A percentile compares a stretch with the other conserved stretches of the same genome.
Conservation (phyloP, 1,284 basidiomycete species). For the Fomitopsis schrenkii region DNA sequence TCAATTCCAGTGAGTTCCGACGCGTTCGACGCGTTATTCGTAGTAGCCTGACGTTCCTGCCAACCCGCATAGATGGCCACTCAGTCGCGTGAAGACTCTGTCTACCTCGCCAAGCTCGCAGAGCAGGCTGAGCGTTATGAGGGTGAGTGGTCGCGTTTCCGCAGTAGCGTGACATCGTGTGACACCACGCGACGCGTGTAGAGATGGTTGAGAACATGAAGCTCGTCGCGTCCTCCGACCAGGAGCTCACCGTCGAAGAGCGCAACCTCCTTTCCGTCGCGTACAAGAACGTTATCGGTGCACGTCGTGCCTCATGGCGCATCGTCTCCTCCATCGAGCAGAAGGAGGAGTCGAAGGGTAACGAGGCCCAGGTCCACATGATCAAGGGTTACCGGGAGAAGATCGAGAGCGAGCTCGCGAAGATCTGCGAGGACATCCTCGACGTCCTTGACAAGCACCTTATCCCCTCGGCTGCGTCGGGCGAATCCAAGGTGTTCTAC, state of each 20-base stretch:
- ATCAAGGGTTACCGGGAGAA: slow-evolving; percentile 99
- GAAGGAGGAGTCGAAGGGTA: slow-evolving; percentile 99
- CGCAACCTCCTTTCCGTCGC: slow-evolving; percentile 98
- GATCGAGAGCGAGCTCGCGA: slow-evolving; percentile 96
- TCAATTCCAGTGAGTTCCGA: slow-evolving; percentile 32
- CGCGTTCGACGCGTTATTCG: slow-evolving; percentile 23
- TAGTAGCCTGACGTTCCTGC: slow-evolving; percentile 10
- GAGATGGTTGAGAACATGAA: slow-evolving; percentile 99
- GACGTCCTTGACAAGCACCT: slow-evolving; percentile 99
- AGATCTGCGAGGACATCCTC: slow-evolving; percentile 99
- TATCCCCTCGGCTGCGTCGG: slow-evolving; percentile 95
- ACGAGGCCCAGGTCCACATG: slow-evolving; percentile 96
- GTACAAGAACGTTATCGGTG: slow-evolving; percentile 99
- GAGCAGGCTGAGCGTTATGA: slow-evolving; percentile 99
- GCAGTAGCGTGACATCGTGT: slow-evolving; percentile 9
- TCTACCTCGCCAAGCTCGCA: slow-evolving; percentile 99
- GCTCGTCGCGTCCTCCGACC: slow-evolving; percentile 93
- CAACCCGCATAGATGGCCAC: slow-evolving; percentile 30
- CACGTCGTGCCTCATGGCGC: slow-evolving; percentile 97
- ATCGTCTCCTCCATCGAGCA: slow-evolving; percentile 99
- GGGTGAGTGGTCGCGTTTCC: slow-evolving; percentile 50
- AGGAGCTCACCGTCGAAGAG: slow-evolving; percentile 99
- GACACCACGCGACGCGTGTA: slow-evolving; percentile 31
- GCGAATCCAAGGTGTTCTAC: slow-evolving; percentile 99
- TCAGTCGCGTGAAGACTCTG: slow-evolving; percentile 91